Conservation (phyloP, 805 yeast genomes). For the Metschnikowia lochheadii region DNA sequence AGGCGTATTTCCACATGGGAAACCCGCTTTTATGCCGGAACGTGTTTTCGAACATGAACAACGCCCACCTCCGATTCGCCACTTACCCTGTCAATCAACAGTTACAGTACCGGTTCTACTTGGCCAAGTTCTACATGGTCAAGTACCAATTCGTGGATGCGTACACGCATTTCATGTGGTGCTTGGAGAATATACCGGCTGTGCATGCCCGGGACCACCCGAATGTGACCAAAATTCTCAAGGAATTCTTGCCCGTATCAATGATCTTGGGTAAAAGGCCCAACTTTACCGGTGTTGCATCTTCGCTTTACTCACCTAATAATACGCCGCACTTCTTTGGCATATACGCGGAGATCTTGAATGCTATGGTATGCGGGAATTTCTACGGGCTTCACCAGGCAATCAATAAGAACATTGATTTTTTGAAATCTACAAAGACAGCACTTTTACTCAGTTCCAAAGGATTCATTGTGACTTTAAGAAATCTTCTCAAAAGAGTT, state of each 20-base stretch:
- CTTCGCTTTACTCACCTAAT: conserved; percentile 17
- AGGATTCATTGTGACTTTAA: conserved; percentile 39
- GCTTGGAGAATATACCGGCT: conserved; percentile 39
- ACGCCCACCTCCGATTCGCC: conserved; percentile 40
- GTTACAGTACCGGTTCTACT: conserved; percentile 48
- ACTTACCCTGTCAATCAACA: conserved; percentile 43
- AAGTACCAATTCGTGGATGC: conserved; percentile 48
- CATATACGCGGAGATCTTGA: conserved; percentile 36
- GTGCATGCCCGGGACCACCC: conserved; percentile 19
- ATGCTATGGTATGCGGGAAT: conserved; percentile 41
- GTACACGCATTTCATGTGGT: conserved; percentile 51
- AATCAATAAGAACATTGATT: conserved; percentile 26
- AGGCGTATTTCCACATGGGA: conserved; percentile 50
- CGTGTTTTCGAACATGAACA: conserved; percentile 57
- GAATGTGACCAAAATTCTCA: conserved; percentile 42
- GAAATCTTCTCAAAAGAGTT: conserved; percentile 40
- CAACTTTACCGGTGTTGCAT: conserved; percentile 16
- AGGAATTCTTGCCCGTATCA: conserved; percentile 49
- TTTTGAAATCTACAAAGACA: conserved; percentile 35
- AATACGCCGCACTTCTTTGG: conserved; percentile 21
- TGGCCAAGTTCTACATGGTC: conserved; percentile 52
- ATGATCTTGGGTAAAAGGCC: conserved; percentile 55
- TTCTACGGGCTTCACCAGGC: conserved; percentile 30
- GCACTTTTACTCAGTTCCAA: conserved; percentile 45
- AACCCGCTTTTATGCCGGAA: conserved; percentile 58